Percentiles rank a stretch among this genome's conserved stretches.
phyloP scores from a whole-genome alignment of 2,329 filamentous ascomycete species.

The Cladosporium colombiae region DNA sequence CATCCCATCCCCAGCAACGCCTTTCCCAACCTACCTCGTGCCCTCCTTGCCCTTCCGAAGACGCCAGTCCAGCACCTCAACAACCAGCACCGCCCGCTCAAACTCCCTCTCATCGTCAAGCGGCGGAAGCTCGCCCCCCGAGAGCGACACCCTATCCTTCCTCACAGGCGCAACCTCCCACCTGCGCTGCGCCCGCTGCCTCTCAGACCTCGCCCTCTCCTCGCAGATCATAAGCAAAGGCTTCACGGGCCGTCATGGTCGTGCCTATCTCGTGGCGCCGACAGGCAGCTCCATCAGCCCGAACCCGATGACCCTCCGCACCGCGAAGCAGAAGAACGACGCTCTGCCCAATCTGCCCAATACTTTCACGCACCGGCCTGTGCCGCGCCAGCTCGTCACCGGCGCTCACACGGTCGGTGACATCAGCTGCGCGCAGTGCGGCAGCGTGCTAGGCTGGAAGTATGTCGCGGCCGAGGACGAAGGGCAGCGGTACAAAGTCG shows the following conservation, averaged over 20 bases:
- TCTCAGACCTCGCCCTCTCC: conserved; percentile 59
- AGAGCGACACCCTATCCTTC: conserved; percentile 37
- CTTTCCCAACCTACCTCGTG: conserved; percentile 56
- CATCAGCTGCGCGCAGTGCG: conserved; percentile 59
- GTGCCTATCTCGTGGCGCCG: conserved; percentile 62
- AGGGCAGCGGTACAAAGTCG: conserved; percentile 63
- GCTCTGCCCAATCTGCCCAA: conserved; percentile 54
- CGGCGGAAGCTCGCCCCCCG: conserved; percentile 21
- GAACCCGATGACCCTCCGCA: conserved; percentile 24
- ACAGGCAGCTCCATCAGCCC: conserved; percentile 34
- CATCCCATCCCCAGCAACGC: conserved; percentile 36
- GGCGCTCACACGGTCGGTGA: conserved; percentile 64
- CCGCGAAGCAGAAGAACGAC: conserved; percentile 31
- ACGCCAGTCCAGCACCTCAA: conserved; percentile 44
- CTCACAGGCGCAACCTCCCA: conserved; percentile 53
- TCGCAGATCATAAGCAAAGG: conserved; percentile 52
- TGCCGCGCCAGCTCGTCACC: conserved; percentile 61
- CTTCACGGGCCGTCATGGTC: conserved; percentile 60
- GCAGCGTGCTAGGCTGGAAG: conserved; percentile 63
- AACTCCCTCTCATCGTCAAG: conserved; percentile 24
- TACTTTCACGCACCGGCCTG: conserved; percentile 57
- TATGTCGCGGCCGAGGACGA: conserved; percentile 65
- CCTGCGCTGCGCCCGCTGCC: conserved; percentile 61
- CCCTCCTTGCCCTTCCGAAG: conserved; percentile 52
- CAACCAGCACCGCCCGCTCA: conserved; percentile 38